Conservation (phyloP, 208 protist species). For the Trypanosoma mega region DNA sequence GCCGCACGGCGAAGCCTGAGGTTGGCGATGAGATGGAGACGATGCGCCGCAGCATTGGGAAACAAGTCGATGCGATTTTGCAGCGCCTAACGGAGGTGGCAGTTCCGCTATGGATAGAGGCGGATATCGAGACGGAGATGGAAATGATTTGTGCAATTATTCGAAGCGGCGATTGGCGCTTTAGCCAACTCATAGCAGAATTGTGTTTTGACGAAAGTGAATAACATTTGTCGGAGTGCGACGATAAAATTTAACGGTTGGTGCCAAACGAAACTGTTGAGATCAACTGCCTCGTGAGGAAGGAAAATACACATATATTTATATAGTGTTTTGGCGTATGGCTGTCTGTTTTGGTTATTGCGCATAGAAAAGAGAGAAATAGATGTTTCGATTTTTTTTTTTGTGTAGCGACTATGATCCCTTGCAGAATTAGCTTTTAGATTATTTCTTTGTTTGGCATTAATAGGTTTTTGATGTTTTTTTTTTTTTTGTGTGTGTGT, state of each 20-base stretch:
- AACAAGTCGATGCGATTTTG: neutral
- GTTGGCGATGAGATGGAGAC: no score
- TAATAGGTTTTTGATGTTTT: neutral
- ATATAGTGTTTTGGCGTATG: neutral
- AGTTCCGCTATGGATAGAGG: conserved; percentile 7
- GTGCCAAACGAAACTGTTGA: no score
- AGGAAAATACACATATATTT: no score
- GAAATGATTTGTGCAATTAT: conserved; percentile 9
- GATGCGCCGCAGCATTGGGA: neutral
- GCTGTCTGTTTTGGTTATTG: neutral
- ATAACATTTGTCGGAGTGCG: no score
- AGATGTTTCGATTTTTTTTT: conserved; percentile 7
- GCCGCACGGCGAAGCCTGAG: no score
- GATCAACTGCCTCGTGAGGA: no score
- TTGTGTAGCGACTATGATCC: no score
- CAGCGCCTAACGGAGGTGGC: conserved; percentile 3
- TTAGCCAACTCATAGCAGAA: no score
- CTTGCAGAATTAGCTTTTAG: no score
- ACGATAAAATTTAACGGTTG: no score
- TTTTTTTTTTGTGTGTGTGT: neutral
- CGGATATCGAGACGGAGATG: conserved; percentile 8
- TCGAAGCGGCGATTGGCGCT: neutral
- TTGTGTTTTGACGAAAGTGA: no score
- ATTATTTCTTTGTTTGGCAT: neutral
- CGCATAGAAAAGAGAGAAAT: neutral